A percentile compares a stretch with the other conserved stretches of the same genome.
Conservation (phyloP, 1,284 basidiomycete genomes). For the Prillingera fragicola region DNA sequence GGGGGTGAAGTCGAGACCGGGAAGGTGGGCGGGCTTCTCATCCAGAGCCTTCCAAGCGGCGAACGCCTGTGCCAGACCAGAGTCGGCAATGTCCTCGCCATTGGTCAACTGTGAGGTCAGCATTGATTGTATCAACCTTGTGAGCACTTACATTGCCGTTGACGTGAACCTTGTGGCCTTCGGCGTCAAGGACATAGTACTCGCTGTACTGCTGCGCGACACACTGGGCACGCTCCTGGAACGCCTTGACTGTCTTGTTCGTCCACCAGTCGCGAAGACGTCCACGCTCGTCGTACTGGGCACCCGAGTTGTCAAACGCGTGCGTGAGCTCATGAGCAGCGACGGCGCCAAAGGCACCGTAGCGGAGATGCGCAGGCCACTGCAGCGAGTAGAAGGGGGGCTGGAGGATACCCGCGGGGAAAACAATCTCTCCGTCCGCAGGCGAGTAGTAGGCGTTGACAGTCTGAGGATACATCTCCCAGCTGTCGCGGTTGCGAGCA, state of each 20-base stretch:
- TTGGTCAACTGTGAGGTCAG: conserved; percentile 54
- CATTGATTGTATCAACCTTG: neutral
- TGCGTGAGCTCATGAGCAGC: conserved; percentile 87
- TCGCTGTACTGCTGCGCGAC: conserved; percentile 81
- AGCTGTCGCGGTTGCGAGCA: conserved; percentile 64
- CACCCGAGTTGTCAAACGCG: conserved; percentile 85
- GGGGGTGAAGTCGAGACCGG: conserved; percentile 70
- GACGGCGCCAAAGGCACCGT: conserved; percentile 84
- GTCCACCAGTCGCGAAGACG: conserved; percentile 67
- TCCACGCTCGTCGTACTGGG: conserved; percentile 54
- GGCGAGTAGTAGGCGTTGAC: conserved; percentile 48
- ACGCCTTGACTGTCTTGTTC: conserved; percentile 71
- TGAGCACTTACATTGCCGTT: conserved; percentile 61
- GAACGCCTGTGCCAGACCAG: conserved; percentile 74
- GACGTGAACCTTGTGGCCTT: conserved; percentile 74
- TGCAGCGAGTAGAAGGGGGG: conserved; percentile 82
- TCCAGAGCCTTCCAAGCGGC: conserved; percentile 72
- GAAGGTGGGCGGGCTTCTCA: conserved; percentile 50
- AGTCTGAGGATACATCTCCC: conserved; percentile 57
- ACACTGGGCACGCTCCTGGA: conserved; percentile 77
- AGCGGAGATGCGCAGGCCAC: conserved; percentile 80
- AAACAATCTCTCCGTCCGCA: conserved; percentile 66
- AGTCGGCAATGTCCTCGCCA: conserved; percentile 85
- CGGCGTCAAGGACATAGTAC: conserved; percentile 77
- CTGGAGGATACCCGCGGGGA: conserved; percentile 91